Conservation (phyloP, 805 yeast genomes). For the Yarrowia hollandica region DNA sequence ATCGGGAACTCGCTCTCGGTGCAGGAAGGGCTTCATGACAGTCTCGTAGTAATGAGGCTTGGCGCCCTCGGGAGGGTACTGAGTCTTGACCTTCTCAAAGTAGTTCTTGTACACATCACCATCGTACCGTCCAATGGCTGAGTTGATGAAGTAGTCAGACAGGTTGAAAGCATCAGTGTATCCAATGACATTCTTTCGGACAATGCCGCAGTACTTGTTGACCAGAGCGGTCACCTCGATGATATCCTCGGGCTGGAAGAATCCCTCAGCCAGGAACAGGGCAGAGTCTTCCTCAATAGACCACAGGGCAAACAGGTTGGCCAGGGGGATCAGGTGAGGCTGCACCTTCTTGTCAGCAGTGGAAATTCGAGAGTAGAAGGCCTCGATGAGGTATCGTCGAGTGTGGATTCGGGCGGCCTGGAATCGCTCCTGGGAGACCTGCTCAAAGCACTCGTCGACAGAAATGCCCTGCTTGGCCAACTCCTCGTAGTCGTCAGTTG, state of each 20-base stretch:
- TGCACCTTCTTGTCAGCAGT: conserved; percentile 46
- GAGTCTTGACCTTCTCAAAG: conserved; percentile 59
- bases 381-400: conserved; percentile 42
- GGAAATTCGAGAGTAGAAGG: conserved; percentile 44
- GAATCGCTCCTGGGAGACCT: conserved; percentile 45
- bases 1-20: conserved; percentile 33
- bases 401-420: conserved; percentile 46
- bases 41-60: conserved; percentile 61
- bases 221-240: conserved; percentile 47
- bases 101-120: conserved; percentile 85
- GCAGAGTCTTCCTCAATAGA: conserved; percentile 71
- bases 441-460: conserved; percentile 43
- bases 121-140: conserved; percentile 76
- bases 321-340: conserved; percentile 54
- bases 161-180: conserved; percentile 82
- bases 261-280: conserved; percentile 63
- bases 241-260: conserved; percentile 53
- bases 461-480: conserved; percentile 36
- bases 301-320: conserved; percentile 62
- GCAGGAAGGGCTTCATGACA: conserved; percentile 42
- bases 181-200: conserved; percentile 71
- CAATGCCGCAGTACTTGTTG: conserved; percentile 48
- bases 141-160: conserved; percentile 76
- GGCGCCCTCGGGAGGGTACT: conserved; percentile 45
- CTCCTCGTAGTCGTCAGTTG: conserved; percentile 39